Evolutionary conservation across 2,329 filamentous ascomycete species (phyloP), one percentile per base, ranked within the genome.

Genomic region (Phaeosphaeria sp.): DNA sequence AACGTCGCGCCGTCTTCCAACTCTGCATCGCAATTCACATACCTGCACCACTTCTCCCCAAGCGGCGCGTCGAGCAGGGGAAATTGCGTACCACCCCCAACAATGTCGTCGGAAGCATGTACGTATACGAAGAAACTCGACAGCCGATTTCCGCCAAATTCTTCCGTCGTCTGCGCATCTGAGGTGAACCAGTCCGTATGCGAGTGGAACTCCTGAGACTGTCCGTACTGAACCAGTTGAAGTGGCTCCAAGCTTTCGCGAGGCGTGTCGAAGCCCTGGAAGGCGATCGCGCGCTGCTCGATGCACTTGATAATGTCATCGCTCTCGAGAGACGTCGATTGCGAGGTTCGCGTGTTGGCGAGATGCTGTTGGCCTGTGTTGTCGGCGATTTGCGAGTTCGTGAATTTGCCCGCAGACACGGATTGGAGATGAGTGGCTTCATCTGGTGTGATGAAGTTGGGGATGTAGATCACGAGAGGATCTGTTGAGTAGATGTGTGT

Each of bases 61-160:
- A 61, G 56, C 51, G 82, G 81, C 74, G 73, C 78, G 43, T 67
- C 66, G 11, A 87, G 64, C 3, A 82, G 73, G 2, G 85, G 85
- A 57, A 88, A 88, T 59, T 86, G 81, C 22, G 86, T 87, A 2
- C 84, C 86, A 3, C 86, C 86, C 3, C 86, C 86, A 17, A 76
- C 74, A 57, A 83, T 84, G 42, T 70, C 62, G 11, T 59, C 58
- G 36, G 82, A 75, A 6, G 64, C 67, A 27, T 61, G 59, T n/a
- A 87, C 74, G 62, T 87, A 87, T 2, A 87, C 85, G 82, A 87
- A 87, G 64, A 87, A 87, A 1, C 81, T 85, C 50, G 81, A 85
- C 7, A 82, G 71, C 0, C 86, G 75, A 53, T 75, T 49, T 61
- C 74, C 21, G n/a, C 68, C 68, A 43, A 55, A 66, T 36, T 66